phyloP scores from a whole-genome alignment of 2,329 filamentous ascomycete species.

The Dactylellina parvicollis region DNA sequence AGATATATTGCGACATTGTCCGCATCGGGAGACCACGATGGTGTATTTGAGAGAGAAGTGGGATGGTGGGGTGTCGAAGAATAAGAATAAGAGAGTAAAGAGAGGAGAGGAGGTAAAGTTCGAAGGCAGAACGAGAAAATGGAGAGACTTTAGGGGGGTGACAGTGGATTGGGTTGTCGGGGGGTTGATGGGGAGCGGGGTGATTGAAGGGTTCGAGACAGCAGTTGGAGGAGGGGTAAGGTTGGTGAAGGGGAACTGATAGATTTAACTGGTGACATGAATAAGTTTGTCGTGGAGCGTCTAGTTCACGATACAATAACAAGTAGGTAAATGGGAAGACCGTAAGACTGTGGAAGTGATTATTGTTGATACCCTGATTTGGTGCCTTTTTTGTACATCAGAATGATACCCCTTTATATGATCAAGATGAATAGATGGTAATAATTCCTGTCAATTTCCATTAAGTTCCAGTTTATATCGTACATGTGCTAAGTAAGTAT shows the following conservation, averaged over 20 bases:
- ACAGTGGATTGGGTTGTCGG: conserved; percentile 47
- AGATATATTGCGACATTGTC: conserved; percentile 32
- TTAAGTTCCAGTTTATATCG: too few species aligned
- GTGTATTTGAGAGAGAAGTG: conserved; percentile 37
- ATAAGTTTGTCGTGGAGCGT: too few species aligned
- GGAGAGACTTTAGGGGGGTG: conserved; percentile 40
- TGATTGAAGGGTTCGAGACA: conserved; percentile 29
- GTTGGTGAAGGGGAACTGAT: conserved; percentile 30
- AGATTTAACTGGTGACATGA: background rate
- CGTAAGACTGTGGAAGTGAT: too few species aligned
- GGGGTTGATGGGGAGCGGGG: conserved; percentile 24
- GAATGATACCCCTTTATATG: conserved; percentile 38
- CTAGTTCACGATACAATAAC: too few species aligned
- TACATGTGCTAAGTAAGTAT: too few species aligned
- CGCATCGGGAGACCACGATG: conserved; percentile 41
- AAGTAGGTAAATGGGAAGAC: too few species aligned
- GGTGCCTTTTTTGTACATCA: conserved; percentile 1
- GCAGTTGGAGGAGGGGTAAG: conserved; percentile 34
- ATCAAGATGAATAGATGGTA: too few species aligned
- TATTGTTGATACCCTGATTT: conserved; percentile 20
- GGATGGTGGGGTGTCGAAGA: conserved; percentile 52
- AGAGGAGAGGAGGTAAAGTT: conserved; percentile 24
- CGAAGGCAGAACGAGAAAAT: conserved; percentile 52
- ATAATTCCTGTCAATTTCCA: too few species aligned
- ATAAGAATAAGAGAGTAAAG: conserved; percentile 17